phyloP scores from a whole-genome alignment of 2,329 filamentous ascomycete species.

The Xylariaceae sp. region DNA sequence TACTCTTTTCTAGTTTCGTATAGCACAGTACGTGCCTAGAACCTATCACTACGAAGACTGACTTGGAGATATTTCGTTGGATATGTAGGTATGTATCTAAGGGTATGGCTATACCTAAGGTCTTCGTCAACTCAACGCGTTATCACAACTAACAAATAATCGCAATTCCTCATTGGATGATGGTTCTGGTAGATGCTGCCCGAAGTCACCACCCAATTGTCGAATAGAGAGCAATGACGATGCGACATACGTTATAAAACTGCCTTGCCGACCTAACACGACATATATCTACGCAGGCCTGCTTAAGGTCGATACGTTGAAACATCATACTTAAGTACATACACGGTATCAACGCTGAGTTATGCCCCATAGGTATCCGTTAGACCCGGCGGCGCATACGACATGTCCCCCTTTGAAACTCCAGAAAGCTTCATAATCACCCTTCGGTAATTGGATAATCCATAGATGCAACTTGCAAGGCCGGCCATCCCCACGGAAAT shows the following conservation, averaged over 20 bases:
- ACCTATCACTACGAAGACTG: background rate
- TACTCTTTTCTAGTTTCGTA: background rate
- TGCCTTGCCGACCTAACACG: conserved; percentile 23
- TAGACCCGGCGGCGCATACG: background rate
- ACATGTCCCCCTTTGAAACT: background rate
- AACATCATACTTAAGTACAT: background rate
- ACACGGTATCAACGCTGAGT: background rate
- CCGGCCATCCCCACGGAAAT: background rate
- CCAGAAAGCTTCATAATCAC: background rate
- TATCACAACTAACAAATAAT: background rate
- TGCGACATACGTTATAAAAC: conserved; percentile 12
- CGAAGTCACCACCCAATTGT: conserved; percentile 9
- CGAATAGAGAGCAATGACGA: conserved; percentile 10
- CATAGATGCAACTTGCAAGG: no score
- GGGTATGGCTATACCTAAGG: no score
- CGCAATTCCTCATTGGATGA: background rate
- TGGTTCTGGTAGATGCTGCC: conserved; percentile 1
- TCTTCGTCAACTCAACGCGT: background rate
- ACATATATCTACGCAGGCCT: conserved; percentile 4
- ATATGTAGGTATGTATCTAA: background rate
- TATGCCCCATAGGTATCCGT: background rate
- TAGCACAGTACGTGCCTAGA: background rate
- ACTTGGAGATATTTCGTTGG: background rate
- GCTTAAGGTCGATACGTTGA: background rate
- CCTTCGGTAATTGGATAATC: no score